Percentiles rank a stretch among this genome's conserved stretches.
phyloP scores from a whole-genome alignment of 352 stramenopile genomes.

The Phytophthora pini region DNA sequence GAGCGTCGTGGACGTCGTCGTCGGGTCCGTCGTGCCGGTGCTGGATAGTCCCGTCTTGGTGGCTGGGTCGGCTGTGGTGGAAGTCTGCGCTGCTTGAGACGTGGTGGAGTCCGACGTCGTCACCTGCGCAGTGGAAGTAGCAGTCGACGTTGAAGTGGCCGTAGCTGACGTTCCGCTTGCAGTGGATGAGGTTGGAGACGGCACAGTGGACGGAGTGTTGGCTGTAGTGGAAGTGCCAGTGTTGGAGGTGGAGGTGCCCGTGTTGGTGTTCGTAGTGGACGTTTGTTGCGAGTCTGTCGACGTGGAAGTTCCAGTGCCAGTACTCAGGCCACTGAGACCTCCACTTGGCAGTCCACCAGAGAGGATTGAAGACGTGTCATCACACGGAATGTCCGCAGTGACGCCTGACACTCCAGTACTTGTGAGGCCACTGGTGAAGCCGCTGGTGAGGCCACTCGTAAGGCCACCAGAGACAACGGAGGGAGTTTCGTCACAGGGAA shows the following conservation, averaged over 20 bases:
- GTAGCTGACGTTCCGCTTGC: conserved; percentile 9
- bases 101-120: conserved; percentile 1
- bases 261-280: conserved; percentile 5
- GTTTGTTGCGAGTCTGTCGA: conserved; percentile 8
- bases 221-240: background rate
- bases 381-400: conserved; percentile 5
- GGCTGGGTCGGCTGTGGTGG: conserved; percentile 4
- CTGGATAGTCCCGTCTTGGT: conserved; percentile 11
- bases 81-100: conserved; percentile 5
- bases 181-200: background rate
- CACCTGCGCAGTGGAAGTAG: conserved; percentile 13
- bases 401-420: conserved; percentile 5
- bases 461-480: conserved; percentile 13
- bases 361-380: conserved; percentile 9
- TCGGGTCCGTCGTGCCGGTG: background rate
- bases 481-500: conserved; percentile 18
- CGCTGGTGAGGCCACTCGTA: conserved; percentile 3
- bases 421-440: conserved; percentile 8
- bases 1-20: conserved; percentile 12
- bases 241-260: background rate
- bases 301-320: conserved; percentile 4
- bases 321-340: background rate
- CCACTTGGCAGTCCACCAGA: conserved; percentile 11
- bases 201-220: conserved; percentile 1
- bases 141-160: conserved; percentile 7